These are phyloP conservation scores for Ramichloridium luteum DNA, from an alignment of 2,329 filamentous ascomycete species.

Conservation along the genomic window DNA sequence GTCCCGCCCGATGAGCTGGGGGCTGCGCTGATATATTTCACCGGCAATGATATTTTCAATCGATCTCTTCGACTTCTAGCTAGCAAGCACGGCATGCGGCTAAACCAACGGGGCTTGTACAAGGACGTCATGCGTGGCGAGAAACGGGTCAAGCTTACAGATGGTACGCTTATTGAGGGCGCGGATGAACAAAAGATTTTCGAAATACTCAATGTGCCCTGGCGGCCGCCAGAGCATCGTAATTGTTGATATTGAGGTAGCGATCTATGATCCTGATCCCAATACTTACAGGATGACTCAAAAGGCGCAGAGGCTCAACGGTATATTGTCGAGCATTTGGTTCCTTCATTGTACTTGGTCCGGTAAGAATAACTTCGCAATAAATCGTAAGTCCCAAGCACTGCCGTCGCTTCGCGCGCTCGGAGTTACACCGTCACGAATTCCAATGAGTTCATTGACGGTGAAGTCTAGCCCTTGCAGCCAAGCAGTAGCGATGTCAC, in stretches of 20 bases:
- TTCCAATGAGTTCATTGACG: no score
- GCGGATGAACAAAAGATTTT: slow-evolving; percentile 70
- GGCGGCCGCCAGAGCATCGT: slow-evolving; percentile 64
- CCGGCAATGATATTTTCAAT: slow-evolving; percentile 91
- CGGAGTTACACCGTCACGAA: no score
- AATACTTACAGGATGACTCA: no score
- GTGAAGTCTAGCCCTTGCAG: no score
- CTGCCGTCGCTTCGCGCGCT: no score
- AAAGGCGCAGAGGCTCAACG: no score
- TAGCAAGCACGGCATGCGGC: slow-evolving; percentile 64
- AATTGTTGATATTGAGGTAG: slow-evolving; percentile 61
- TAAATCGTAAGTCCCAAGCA: slow-evolving; percentile 2
- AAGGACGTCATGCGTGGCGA: slow-evolving; percentile 52
- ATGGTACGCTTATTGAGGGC: slow-evolving; percentile 62
- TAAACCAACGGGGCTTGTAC: slow-evolving; percentile 77
- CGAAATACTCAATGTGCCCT: slow-evolving; percentile 68
- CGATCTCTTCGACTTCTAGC: slow-evolving; percentile 71
- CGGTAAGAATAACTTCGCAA: slow-evolving; percentile 2
- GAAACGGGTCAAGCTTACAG: slow-evolving; percentile 47
- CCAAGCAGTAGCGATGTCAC: no score
- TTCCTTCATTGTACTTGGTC: no score
- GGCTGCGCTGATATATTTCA: slow-evolving; percentile 86
- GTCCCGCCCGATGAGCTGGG: slow-evolving; percentile 71
- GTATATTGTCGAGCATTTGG: no score
- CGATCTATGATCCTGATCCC: no score